phyloP scores from a whole-genome alignment of 306 rosid genomes.

The Quercus bicolor region DNA sequence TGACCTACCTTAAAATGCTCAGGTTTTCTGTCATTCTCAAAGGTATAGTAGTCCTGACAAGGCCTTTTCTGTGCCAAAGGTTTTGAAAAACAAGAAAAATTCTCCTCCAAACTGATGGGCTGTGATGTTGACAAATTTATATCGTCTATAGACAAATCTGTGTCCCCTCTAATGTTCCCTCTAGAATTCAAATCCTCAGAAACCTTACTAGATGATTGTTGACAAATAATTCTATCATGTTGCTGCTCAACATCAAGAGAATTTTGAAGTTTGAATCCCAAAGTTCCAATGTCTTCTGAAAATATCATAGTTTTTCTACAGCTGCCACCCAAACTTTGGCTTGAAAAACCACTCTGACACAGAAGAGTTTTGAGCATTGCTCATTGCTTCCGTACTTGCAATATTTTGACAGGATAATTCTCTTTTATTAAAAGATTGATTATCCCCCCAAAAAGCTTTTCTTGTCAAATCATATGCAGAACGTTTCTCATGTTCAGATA shows the following conservation, averaged over 20 bases:
- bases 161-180: neutral
- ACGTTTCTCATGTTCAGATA: conserved; percentile 9
- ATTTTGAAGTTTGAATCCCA: neutral
- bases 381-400: neutral
- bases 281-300: neutral
- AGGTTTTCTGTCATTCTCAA: conserved; percentile 12
- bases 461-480: conserved; percentile 1
- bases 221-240: neutral
- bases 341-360: neutral
- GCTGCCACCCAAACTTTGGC: neutral
- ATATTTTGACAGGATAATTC: neutral
- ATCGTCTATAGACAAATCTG: neutral
- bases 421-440: neutral
- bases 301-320: neutral
- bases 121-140: neutral
- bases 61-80: neutral
- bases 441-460: neutral
- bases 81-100: neutral
- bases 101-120: neutral
- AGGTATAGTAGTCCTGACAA: conserved; percentile 15
- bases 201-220: neutral
- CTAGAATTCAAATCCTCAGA: neutral
- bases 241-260: neutral
- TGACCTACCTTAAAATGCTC: conserved; percentile 13
- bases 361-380: neutral